Base-by-base conservation (phyloP, 805 yeast species). In the Cyberlindnera lachancei region DNA sequence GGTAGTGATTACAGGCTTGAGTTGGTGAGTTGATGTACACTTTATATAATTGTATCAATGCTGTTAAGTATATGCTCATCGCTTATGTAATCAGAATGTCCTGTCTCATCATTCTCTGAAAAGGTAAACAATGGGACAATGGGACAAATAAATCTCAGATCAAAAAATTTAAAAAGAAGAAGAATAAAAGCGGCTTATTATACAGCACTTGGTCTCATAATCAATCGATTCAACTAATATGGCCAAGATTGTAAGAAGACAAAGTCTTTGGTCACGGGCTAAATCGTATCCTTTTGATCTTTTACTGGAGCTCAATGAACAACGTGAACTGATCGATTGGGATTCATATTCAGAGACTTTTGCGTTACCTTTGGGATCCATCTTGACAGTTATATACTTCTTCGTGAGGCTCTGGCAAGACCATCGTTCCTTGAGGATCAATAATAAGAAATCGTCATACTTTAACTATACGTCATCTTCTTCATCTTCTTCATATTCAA, bases 1-100 rank as follows among this genome's bases (percentile, higher is more conserved):
- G 76, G 73, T 4, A 45, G 59, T 18, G 44, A 48, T 29, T 25
- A 15, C 11, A 42, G 35, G 19, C 21, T 50, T 5, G 43, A 46
- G 26, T 21, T 40, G 14, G 15, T 7, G 15, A 6, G n/a, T 7
- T 7, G n/a, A n/a, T n/a, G n/a, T n/a, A n/a, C n/a, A n/a, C n/a
- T n/a, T n/a, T n/a, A n/a, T n/a, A n/a, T n/a, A n/a, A n/a, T n/a
- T n/a, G n/a, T n/a, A n/a, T n/a, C n/a, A n/a, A n/a, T n/a, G n/a
- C n/a, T n/a, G n/a, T n/a, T n/a, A n/a, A n/a, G n/a, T n/a, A n/a
- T n/a, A n/a, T n/a, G n/a, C n/a, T n/a, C n/a, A n/a, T n/a, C n/a
- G n/a, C n/a, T n/a, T n/a, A n/a, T n/a, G n/a, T n/a, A n/a, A n/a
- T n/a, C n/a, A n/a, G n/a, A n/a, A n/a, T n/a, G n/a, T n/a, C n/a